Base-by-base conservation (phyloP, 2,329 filamentous ascomycete species). In the Monosporascus sp. region DNA sequence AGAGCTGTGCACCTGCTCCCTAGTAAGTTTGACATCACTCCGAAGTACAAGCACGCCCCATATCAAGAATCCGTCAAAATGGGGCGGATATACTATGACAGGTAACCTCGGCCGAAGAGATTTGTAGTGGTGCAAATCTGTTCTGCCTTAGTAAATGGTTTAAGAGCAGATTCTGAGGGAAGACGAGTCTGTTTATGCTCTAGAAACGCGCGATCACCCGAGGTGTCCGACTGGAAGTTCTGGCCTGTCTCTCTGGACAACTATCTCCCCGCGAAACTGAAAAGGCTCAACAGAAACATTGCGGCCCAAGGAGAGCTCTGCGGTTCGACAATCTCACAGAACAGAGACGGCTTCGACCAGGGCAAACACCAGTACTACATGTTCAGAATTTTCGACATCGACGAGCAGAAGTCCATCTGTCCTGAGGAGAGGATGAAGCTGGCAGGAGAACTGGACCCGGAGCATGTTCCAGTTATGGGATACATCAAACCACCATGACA, bases 181-280 rank as follows among this genome's bases (percentile, higher is more conserved):
- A 67, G 65, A 22, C 62, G 68, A 1, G 57, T 70, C 7, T 68
- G 68, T 22, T 64, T 70, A 4, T 69, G 67, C 57, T 63, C 63
- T 11, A 58, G 58, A 37, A 62, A 60, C 20, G 18, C 15, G 41
- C 17, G 65, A 69, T 28, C 51, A 7, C 48, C 58, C 26, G 58
- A 63, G 54, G 37, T 37, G 7, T 9, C 20, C 2, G 50, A 52
- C 7, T 15, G 48, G 15, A 15, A 37, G 9, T 69, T 56, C 56
- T 68, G 66, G 67, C 47, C 54, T 20, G 50, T 58, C 2, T 63
- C 66, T 1, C 40, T 62, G 15, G 45, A 35, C 14, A 48, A 60
- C 37, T 41, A 54, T 20, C 55, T 69, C 6, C 59, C 60, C 8
- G 11, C 40, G 9, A 60, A 62, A 50, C 62, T 70, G 1, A 43